phyloP scores from a whole-genome alignment of 176 grass and related monocot genomes.

The Juncus effusus region DNA sequence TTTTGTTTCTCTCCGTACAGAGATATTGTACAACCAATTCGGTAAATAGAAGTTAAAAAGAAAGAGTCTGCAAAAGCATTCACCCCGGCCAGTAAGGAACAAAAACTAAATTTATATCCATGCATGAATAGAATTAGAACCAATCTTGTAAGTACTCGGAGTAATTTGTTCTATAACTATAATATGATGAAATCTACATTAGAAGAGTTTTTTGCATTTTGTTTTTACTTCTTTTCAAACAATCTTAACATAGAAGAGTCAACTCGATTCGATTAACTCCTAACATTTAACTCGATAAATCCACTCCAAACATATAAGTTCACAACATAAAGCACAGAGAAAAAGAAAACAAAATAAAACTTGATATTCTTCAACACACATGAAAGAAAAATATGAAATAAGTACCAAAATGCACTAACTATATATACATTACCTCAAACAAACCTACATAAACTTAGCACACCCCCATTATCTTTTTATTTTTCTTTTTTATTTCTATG shows the following conservation, averaged over 20 bases:
- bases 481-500: background rate
- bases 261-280: background rate
- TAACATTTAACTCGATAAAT: background rate
- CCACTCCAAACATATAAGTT: background rate
- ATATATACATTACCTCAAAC: constrained; percentile 13
- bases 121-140: no score
- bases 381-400: constrained; percentile 10
- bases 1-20: no score
- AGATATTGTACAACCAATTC: no score
- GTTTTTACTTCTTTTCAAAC: background rate
- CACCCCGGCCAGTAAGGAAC: no score
- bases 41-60: no score
- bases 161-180: no score
- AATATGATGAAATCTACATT: no score
- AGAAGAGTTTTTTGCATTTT: no score
- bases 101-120: no score
- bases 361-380: background rate
- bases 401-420: constrained; percentile 18
- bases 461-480: background rate
- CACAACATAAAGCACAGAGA: constrained; percentile 6
- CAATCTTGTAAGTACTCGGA: no score
- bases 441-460: background rate
- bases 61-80: no score
- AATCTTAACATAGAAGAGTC: background rate
- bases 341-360: background rate